Evolutionary conservation across 75 land plant genomes (phyloP).

Genomic region (Gnetum montanum): DNA sequence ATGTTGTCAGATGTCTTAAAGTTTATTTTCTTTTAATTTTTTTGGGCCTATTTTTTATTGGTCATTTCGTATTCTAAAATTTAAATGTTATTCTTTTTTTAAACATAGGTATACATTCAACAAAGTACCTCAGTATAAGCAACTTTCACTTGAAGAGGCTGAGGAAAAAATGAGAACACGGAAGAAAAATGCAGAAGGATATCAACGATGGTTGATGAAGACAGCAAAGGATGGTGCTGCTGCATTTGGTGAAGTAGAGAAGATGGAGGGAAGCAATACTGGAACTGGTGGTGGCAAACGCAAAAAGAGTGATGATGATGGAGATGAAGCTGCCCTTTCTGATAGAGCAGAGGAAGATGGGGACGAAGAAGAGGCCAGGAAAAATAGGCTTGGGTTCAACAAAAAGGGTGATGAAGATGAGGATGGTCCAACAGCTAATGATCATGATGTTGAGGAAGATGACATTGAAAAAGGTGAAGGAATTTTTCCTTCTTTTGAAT

Average conservation of each 20-base stretch:
- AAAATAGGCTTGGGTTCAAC: conserved; percentile 62
- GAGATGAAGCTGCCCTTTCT: conserved; percentile 36
- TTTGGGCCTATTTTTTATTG: no score
- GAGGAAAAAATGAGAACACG: conserved; percentile 98
- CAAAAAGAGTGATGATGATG: conserved; percentile 46
- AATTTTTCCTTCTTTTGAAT: no score
- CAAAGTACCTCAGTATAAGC: conserved; percentile 94
- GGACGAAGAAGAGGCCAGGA: conserved; percentile 77
- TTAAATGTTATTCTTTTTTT: not conserved
- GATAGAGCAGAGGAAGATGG: conserved; percentile 86
- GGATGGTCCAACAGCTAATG: conserved; percentile 59
- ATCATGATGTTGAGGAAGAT: conserved; percentile 74
- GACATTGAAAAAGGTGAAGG: conserved; percentile 85
- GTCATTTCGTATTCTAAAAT: no score
- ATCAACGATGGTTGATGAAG: conserved; percentile 99
- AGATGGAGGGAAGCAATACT: conserved; percentile 14
- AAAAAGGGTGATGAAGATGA: conserved; percentile 75
- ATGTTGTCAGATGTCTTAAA: not conserved
- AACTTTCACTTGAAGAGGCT: conserved; percentile 98
- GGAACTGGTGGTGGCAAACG: conserved; percentile 34
- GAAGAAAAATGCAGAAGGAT: conserved; percentile 87
- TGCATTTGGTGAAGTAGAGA: conserved; percentile 87
- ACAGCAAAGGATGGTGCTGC: conserved; percentile 85
- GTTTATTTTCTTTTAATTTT: not conserved
- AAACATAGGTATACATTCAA: conserved; percentile 91